A percentile compares a stretch with the other conserved stretches of the same genome.
phyloP scores from a whole-genome alignment of 148 eudicot species.

The Fagopyrum tataricum region DNA sequence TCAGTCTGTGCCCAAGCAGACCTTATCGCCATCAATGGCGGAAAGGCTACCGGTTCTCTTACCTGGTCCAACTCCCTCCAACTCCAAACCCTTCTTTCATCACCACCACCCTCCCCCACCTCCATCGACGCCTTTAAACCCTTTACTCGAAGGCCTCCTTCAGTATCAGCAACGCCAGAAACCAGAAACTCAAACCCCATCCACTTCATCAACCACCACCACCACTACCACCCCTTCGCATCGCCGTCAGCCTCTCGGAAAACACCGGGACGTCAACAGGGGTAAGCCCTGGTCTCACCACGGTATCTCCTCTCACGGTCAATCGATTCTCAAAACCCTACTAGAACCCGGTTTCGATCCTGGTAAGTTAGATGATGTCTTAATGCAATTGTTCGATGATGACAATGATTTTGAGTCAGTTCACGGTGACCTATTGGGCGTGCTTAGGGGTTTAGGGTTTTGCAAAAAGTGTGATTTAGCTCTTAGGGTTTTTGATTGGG shows the following conservation, averaged over 20 bases:
- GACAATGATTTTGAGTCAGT: conserved; percentile 20
- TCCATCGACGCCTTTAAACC: conserved; percentile 26
- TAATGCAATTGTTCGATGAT: conserved; percentile 26
- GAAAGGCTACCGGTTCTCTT: conserved; percentile 57
- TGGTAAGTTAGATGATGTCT: conserved; percentile 25
- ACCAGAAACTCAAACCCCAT: conserved; percentile 25
- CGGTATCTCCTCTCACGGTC: conserved; percentile 34
- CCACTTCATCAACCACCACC: conserved; percentile 23
- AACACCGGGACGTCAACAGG: conserved; percentile 53
- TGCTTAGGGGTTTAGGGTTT: conserved; percentile 68
- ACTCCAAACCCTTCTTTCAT: conserved; percentile 38
- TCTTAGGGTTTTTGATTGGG: conserved; percentile 59
- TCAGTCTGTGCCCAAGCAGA: not conserved
- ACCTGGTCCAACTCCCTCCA: conserved; percentile 46
- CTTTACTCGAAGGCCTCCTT: conserved; percentile 33
- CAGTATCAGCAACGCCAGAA: conserved; percentile 21
- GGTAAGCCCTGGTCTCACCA: conserved; percentile 76
- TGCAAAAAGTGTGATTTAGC: conserved; percentile 59
- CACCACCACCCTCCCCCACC: conserved; percentile 25
- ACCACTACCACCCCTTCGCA: conserved; percentile 20
- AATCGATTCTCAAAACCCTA: conserved; percentile 42
- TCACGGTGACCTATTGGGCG: conserved; percentile 51
- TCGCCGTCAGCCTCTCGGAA: conserved; percentile 55
- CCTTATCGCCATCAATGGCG: conserved; percentile 37
- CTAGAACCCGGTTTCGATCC: conserved; percentile 32